These are phyloP conservation scores for Collybia sp. DNA, from an alignment of 768 basidiomycete species.

Conservation along the genomic window DNA sequence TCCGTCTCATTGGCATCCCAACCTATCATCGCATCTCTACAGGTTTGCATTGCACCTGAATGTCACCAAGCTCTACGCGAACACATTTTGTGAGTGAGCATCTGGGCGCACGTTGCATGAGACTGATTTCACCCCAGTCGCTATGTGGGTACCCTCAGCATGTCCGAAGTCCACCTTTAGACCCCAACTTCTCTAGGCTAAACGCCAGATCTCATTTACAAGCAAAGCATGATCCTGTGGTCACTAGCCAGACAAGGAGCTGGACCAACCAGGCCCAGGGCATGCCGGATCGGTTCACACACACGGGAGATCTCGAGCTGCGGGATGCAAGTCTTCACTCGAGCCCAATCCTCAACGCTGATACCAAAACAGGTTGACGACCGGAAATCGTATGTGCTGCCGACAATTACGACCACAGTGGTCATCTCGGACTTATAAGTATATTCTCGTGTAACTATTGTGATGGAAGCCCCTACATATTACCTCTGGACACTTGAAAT, in stretches of 20 bases:
- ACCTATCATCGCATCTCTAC: neutral
- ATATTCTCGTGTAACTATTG: too few relatives aligned
- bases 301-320: neutral
- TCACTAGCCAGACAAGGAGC: conserved; percentile 10
- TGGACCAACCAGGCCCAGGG: neutral
- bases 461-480: too few relatives aligned
- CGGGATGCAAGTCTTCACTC: neutral
- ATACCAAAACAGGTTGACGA: neutral
- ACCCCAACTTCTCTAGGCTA: neutral
- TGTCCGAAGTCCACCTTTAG: too few relatives aligned
- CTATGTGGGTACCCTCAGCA: conserved; percentile 25
- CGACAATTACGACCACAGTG: conserved; percentile 17
- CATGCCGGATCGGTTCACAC: conserved; percentile 1
- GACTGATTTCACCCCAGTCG: conserved; percentile 15
- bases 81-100: conserved; percentile 45
- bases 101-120: neutral
- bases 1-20: neutral
- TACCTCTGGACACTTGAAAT: too few relatives aligned
- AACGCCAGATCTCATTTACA: neutral
- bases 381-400: conserved; percentile 9
- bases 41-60: conserved; percentile 46
- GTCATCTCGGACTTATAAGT: conserved; percentile 15
- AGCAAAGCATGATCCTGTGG: conserved; percentile 20
- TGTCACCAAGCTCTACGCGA: conserved; percentile 43
- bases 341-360: neutral